Evolutionary conservation across 805 yeast species (phyloP).

Genomic region (Candida boidinii): DNA sequence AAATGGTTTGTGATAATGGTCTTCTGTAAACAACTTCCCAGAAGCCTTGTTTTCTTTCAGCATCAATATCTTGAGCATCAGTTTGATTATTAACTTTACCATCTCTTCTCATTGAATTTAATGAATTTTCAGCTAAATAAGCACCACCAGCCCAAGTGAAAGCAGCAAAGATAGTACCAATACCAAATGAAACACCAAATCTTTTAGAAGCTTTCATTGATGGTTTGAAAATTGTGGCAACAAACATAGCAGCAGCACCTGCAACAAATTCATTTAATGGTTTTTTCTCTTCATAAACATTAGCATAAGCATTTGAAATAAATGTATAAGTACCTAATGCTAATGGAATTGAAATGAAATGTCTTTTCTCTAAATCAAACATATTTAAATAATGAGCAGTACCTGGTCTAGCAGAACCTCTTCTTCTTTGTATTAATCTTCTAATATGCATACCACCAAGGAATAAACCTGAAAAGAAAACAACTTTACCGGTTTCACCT

Average conservation of each 20-base stretch:
- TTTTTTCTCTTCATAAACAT: constrained; percentile 21
- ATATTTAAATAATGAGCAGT: constrained; percentile 22
- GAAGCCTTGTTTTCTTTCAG: constrained; percentile 42
- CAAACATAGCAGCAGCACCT: constrained; percentile 12
- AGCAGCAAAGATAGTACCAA: constrained; percentile 36
- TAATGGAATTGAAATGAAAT: constrained; percentile 24
- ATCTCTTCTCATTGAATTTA: not conserved
- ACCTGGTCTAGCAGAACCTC: constrained; percentile 30
- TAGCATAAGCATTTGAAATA: constrained; percentile 21
- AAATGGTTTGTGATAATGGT: constrained; percentile 73
- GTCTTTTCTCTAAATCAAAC: constrained; percentile 21
- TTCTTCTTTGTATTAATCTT: constrained; percentile 25
- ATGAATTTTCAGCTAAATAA: not conserved
- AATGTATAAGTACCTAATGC: constrained; percentile 25
- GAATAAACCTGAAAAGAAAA: constrained; percentile 21
- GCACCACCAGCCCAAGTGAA: constrained; percentile 50
- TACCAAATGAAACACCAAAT: constrained; percentile 36
- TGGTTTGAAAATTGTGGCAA: constrained; percentile 17
- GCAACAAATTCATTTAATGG: constrained; percentile 22
- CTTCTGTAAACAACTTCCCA: constrained; percentile 79
- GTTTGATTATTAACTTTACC: not conserved
- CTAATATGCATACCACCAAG: constrained; percentile 29
- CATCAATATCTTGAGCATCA: not conserved
- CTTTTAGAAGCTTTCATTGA: constrained; percentile 27
- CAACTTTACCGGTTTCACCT: constrained; percentile 18